Evolutionary conservation across 441 rosid species (phyloP), one percentile per base, ranked within the genome.

Genomic region (Syzygium syzygioides): DNA sequence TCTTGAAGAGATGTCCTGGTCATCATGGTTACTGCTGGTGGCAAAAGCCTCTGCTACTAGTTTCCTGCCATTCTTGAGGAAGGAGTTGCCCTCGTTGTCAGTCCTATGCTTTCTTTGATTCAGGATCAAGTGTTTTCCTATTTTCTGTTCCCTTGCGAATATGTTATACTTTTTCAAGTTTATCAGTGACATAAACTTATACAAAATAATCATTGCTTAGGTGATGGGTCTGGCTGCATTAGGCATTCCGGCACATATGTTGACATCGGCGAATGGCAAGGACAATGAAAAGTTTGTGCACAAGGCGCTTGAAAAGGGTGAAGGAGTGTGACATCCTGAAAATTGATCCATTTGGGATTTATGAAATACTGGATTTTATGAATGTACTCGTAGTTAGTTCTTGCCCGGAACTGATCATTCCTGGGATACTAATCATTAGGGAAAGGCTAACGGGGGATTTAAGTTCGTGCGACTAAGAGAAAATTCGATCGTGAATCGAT

Each of bases 31-130:
- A 98, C 99, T 32, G 99, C 99, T 90, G 98, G 99, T 34, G 99
- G 99, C 90, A 98, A 98, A 94, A 98, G 99, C 92, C 97, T 98
- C 97, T 98, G 99, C 89, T 97, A 97, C 93, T 98, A 97, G 91
- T 99, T 98, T 91, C 99, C 99, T 3, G 97, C 99, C 79, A 79
- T 98, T 68, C 97, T 96, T 90, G 93, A 91, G 79, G 92, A 93
- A 86, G 99, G 99, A 87, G 91, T 97, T 89, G 93, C 95, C 88
- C 95, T 94, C 80, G 97, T 95, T 92, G 94, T 96, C 89, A 95
- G 97, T 91, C 98, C 99, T 90, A 90, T 96, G 90, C 98, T 96
- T 89, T 97, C 99, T 37, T 91, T 98, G 89, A 98, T 96, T 88
- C 99, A 98, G 92, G 99, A 98, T 92, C 99, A 98, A 98, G 99